Conservation (phyloP, 2,329 filamentous ascomycete species). For the Sporothrix pseudoabietina region DNA sequence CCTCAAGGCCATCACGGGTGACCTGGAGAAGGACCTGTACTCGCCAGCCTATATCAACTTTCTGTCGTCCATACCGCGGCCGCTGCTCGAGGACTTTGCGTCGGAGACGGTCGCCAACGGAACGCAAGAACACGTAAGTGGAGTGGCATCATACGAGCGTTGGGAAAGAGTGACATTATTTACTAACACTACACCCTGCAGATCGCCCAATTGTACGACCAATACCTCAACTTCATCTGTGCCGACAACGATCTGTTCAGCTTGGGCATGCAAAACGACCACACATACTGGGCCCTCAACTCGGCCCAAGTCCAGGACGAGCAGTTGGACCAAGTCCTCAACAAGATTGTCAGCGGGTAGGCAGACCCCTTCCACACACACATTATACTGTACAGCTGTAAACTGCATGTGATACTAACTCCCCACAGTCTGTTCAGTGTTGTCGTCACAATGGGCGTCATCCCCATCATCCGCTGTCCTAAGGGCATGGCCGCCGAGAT, state of each 20-base stretch:
- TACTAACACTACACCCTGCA: constrained; percentile 43
- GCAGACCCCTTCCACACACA: not conserved
- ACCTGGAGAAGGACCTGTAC: constrained; percentile 86
- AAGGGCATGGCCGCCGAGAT: constrained; percentile 92
- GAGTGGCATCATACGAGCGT: not conserved
- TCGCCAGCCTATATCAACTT: constrained; percentile 96
- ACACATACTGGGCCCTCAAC: constrained; percentile 95
- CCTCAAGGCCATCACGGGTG: constrained; percentile 77
- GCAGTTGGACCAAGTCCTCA: constrained; percentile 81
- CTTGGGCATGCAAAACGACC: constrained; percentile 83
- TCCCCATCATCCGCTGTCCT: constrained; percentile 92
- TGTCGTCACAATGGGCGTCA: constrained; percentile 94
- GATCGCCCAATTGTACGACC: constrained; percentile 91
- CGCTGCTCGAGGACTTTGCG: constrained; percentile 92
- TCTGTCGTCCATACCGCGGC: constrained; percentile 85
- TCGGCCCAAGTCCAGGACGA: constrained; percentile 89
- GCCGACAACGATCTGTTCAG: constrained; percentile 95
- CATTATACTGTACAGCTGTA: too few relatives aligned
- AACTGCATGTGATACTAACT: not conserved
- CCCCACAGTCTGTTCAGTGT: constrained; percentile 75
- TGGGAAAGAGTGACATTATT: too few relatives aligned
- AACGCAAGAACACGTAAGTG: constrained; percentile 65
- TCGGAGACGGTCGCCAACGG: constrained; percentile 80
- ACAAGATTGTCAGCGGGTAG: constrained; percentile 82
- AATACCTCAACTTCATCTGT: constrained; percentile 97